These are phyloP conservation scores for Xerocomus nothofagi DNA, from an alignment of 1,284 basidiomycete genomes.

Conservation along the genomic window DNA sequence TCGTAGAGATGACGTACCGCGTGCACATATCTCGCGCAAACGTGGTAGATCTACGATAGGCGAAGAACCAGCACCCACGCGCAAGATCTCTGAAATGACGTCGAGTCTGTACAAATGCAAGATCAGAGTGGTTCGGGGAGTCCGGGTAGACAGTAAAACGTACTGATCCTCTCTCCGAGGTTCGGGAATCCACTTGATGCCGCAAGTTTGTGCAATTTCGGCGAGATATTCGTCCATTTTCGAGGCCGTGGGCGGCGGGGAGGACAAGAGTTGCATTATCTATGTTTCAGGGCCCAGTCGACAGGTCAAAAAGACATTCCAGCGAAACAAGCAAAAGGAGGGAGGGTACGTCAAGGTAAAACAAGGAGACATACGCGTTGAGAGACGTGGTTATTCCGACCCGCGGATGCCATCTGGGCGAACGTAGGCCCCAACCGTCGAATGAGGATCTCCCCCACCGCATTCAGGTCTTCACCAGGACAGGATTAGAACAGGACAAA, in stretches of 20 bases:
- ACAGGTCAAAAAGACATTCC: slow-evolving; percentile 4
- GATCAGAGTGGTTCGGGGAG: not conserved
- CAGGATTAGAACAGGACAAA: not conserved
- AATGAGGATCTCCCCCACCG: slow-evolving; percentile 53
- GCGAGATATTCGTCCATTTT: slow-evolving; percentile 57
- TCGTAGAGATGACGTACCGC: slow-evolving; percentile 43
- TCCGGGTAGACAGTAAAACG: slow-evolving; percentile 23
- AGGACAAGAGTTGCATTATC: slow-evolving; percentile 52
- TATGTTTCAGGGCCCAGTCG: slow-evolving; percentile 24
- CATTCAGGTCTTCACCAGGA: slow-evolving; percentile 50
- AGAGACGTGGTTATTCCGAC: slow-evolving; percentile 57
- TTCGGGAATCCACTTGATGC: slow-evolving; percentile 63
- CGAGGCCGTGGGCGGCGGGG: slow-evolving; percentile 53
- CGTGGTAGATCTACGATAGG: slow-evolving; percentile 57
- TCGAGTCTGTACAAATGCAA: slow-evolving; percentile 42
- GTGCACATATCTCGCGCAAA: slow-evolving; percentile 55
- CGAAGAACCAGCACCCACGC: slow-evolving; percentile 41
- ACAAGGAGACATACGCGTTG: slow-evolving; percentile 40
- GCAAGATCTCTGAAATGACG: slow-evolving; percentile 58
- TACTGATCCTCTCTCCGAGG: slow-evolving; percentile 62
- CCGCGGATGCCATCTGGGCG: slow-evolving; percentile 49
- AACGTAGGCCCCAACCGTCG: slow-evolving; percentile 60
- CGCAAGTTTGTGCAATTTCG: slow-evolving; percentile 51
- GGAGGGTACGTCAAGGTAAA: not conserved
- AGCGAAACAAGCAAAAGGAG: not conserved